phyloP scores from a whole-genome alignment of 2,329 filamentous ascomycete genomes.

The Trichophyton benhamiae region DNA sequence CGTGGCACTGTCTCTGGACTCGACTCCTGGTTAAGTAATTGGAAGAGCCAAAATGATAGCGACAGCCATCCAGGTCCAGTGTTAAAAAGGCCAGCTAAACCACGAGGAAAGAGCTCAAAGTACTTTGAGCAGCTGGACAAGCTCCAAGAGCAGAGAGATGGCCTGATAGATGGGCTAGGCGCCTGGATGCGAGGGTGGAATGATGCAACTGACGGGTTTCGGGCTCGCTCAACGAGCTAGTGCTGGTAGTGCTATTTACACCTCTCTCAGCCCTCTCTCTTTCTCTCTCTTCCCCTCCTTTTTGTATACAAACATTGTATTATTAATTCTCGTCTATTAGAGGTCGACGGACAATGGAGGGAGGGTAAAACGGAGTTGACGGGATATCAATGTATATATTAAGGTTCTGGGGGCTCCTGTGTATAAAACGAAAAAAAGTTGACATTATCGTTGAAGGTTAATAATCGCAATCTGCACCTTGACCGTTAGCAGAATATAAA shows the following conservation, averaged over 20 bases:
- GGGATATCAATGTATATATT: not conserved
- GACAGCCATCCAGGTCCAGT: conserved; percentile 10
- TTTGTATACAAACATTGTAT: not conserved
- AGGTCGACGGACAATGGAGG: not conserved
- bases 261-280: not conserved
- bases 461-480: conserved; percentile 21
- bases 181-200: conserved; percentile 35
- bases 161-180: conserved; percentile 28
- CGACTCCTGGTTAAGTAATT: conserved; percentile 22
- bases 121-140: conserved; percentile 2
- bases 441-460: conserved; percentile 28
- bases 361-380: not conserved
- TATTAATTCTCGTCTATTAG: not conserved
- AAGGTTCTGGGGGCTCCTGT: not conserved
- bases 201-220: conserved; percentile 31
- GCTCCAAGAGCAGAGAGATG: conserved; percentile 17
- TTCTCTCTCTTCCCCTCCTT: too few species aligned
- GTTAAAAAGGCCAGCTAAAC: conserved; percentile 9
- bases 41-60: conserved; percentile 16
- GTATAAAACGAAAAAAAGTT: not conserved
- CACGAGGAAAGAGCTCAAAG: not conserved
- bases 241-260: conserved; percentile 8
- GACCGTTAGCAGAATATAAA: not conserved
- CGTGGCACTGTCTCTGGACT: conserved; percentile 27
- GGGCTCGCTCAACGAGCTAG: conserved; percentile 42